Conservation (phyloP, 257 asterid genomes). For the Hygrophila difformis region DNA sequence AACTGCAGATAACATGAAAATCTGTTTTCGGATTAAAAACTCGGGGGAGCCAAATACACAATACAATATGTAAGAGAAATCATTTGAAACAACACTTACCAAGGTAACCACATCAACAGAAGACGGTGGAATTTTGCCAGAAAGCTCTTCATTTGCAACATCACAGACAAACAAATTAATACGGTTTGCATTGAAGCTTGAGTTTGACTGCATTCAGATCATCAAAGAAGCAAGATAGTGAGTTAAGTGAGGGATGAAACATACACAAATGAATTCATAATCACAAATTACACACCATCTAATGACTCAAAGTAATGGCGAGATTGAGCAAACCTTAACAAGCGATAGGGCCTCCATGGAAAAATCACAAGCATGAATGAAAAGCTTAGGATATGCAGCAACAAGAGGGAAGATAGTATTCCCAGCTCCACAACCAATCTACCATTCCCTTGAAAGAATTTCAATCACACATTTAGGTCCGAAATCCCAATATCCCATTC, state of each 20-base stretch:
- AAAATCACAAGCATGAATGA: conserved; percentile 77
- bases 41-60: conserved; percentile 11
- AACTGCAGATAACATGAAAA: conserved; percentile 82
- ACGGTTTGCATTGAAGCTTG: conserved; percentile 31
- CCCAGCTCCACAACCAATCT: conserved; percentile 90
- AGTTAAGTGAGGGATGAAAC: too few species aligned
- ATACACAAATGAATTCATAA: too few species aligned
- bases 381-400: conserved; percentile 52
- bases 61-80: not conserved
- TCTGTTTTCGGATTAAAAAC: conserved; percentile 36
- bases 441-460: conserved; percentile 15
- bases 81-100: conserved; percentile 34
- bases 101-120: conserved; percentile 67
- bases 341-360: conserved; percentile 54
- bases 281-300: not conserved
- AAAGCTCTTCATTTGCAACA: conserved; percentile 58
- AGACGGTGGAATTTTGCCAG: conserved; percentile 34
- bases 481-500: too few species aligned
- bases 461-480: too few species aligned
- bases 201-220: conserved; percentile 42
- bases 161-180: conserved; percentile 60
- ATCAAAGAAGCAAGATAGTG: conserved; percentile 3
- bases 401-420: conserved; percentile 66
- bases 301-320: conserved; percentile 8
- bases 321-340: conserved; percentile 46